phyloP scores from a whole-genome alignment of 2,329 filamentous ascomycete genomes.

The Davidsoniella eucalypti region DNA sequence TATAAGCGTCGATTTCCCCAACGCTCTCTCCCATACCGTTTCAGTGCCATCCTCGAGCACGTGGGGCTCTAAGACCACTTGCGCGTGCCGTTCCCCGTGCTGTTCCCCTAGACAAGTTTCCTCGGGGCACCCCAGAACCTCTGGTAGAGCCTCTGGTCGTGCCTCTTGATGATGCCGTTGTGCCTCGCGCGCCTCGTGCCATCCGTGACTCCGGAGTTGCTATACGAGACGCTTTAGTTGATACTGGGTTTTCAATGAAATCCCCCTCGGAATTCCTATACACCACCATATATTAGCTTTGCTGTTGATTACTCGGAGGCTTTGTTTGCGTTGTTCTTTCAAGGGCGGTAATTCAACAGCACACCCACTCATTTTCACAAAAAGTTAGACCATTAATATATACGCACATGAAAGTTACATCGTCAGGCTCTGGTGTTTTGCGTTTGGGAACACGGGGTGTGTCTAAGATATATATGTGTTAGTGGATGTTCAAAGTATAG shows the following conservation, averaged over 20 bases:
- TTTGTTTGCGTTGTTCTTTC: neutral
- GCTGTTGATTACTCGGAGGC: neutral
- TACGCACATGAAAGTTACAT: slow-evolving; percentile 64
- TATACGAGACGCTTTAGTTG: slow-evolving; percentile 32
- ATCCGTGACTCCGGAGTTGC: slow-evolving; percentile 22
- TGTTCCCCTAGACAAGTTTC: slow-evolving; percentile 18
- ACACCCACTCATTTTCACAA: neutral
- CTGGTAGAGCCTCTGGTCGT: slow-evolving; percentile 12
- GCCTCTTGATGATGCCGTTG: slow-evolving; percentile 15
- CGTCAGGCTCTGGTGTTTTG: slow-evolving; percentile 27
- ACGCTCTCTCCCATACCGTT: no score
- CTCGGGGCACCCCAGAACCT: slow-evolving; percentile 13
- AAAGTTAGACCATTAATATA: neutral
- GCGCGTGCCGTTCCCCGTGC: slow-evolving; percentile 10
- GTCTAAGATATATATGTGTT: slow-evolving; percentile 12
- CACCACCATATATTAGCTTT: slow-evolving; percentile 1
- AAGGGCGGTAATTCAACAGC: neutral
- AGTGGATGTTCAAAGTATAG: neutral
- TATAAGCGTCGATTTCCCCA: no score
- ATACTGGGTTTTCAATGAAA: slow-evolving; percentile 69
- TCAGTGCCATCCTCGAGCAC: slow-evolving; percentile 21
- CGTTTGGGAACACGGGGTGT: slow-evolving; percentile 10
- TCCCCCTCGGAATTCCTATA: slow-evolving; percentile 75
- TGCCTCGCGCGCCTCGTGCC: slow-evolving; percentile 24
- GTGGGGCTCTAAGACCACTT: slow-evolving; percentile 21